These are phyloP conservation scores for Sherardia arvensis DNA, from an alignment of 257 asterid genomes.

Conservation along the genomic window DNA sequence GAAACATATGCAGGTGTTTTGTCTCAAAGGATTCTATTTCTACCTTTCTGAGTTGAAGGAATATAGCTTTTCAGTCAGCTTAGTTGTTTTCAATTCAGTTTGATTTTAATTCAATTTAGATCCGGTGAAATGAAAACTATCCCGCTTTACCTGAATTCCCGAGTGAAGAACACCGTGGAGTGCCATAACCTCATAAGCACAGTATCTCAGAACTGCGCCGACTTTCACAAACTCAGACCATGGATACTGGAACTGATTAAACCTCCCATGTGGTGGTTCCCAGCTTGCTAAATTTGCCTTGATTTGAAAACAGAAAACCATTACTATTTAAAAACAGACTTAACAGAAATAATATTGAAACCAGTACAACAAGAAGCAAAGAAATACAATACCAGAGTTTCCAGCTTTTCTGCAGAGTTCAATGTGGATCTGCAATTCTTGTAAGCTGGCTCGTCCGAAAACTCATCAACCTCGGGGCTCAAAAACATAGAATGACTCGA, in stretches of 20 bases:
- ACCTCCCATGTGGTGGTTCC: constrained; percentile 84
- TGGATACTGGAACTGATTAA: constrained; percentile 49
- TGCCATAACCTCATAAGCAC: constrained; percentile 70
- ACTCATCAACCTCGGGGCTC: constrained; percentile 42
- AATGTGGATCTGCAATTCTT: constrained; percentile 43
- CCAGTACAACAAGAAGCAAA: not conserved
- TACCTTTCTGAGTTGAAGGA: not conserved
- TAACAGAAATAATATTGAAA: not conserved
- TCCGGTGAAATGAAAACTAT: not conserved
- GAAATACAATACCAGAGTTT: constrained; percentile 38
- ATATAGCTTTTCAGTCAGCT: not conserved
- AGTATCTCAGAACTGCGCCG: constrained; percentile 50
- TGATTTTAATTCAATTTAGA: not conserved
- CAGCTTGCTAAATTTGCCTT: constrained; percentile 66
- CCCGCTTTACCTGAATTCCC: constrained; percentile 46
- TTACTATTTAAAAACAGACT: not conserved
- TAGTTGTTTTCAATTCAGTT: not conserved
- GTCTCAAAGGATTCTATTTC: not conserved
- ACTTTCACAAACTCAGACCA: constrained; percentile 70
- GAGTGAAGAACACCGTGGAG: constrained; percentile 73
- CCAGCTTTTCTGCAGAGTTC: constrained; percentile 46
- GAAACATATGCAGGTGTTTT: constrained; percentile 1
- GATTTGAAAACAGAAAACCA: not conserved
- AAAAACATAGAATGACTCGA: constrained; percentile 35
- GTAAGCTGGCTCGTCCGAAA: constrained; percentile 63